Base-by-base conservation (phyloP, 129 eudicot species). In the Heracleum sosnowskyi region DNA sequence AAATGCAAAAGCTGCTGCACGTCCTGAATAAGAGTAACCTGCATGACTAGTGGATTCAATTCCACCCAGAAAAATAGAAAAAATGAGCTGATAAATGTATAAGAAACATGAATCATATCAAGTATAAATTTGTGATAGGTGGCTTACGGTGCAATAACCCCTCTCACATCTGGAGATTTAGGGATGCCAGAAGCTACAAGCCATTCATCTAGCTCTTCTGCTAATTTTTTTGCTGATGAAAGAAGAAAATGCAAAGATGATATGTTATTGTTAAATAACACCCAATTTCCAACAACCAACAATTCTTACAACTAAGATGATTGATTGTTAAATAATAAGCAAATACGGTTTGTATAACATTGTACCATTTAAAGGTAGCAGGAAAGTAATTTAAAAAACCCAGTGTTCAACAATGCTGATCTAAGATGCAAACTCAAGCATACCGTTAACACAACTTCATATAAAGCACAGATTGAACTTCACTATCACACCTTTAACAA, bases 1-100 rank as follows among this genome's bases (percentile, higher is more conserved):
- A 85, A 94, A 94, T 78, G 98, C 98, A 88, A 79, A 94, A 75
- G 98, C 98, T 42, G 98, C 98, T 76, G 98, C 98, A 79, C 92
- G 96, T 35, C 98, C 98, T 39, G 98, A 94, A 88, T 94, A 94
- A 26, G 98, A 94, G 80, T 94, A 94, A 80, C 98, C 98, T 84
- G 98, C 98, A 91, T 94, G 98, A 82, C 98, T 94, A 79, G 83
- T 79, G 84, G 84, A 69, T 76, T 55, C 70, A 80, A 81, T 63
- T 79, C 81, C 88, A 86, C 79, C 77, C 9, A 28, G 51, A 42
- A 44, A 15, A 20, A 34, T 20, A 36, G 1, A 64, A n/a, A 5
- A 8, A 12, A 28, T 26, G 42, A 69, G 42, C n/a, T 69, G 44
- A 76, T 26, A 73, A 64, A 49, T 63, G 44, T 39, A 82, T 62